phyloP scores from a whole-genome alignment of 371 early-diverging fungal species.

The Cokeromyces recurvatus region DNA sequence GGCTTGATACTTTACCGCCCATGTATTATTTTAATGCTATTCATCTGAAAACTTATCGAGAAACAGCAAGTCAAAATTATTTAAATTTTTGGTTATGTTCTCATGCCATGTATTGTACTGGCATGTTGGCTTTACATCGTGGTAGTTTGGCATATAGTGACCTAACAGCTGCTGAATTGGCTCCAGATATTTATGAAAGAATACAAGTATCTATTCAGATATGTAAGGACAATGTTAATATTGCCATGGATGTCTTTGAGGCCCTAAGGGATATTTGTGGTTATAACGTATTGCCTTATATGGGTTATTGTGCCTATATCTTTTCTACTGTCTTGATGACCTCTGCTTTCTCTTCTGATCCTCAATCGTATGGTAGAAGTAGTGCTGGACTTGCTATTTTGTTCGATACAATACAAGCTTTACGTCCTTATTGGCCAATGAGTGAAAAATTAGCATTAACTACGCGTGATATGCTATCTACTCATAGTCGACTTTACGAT shows the following conservation, averaged over 20 bases:
- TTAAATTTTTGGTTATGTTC: conserved; percentile 36
- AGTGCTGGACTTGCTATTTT: conserved; percentile 23
- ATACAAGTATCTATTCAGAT: conserved; percentile 24
- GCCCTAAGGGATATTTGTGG: conserved; percentile 33
- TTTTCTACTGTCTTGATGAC: conserved; percentile 47
- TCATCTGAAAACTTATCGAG: conserved; percentile 17
- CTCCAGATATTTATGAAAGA: conserved; percentile 12
- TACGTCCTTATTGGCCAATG: conserved; percentile 41
- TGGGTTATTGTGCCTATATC: conserved; percentile 45
- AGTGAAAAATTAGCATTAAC: conserved; percentile 36
- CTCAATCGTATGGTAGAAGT: conserved; percentile 27
- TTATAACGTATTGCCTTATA: conserved; percentile 35
- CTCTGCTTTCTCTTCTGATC: conserved; percentile 33
- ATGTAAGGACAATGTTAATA: conserved; percentile 31
- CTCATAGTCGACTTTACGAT: conserved; percentile 37
- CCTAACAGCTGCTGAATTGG: conserved; percentile 13
- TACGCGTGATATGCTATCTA: conserved; percentile 31
- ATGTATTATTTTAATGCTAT: conserved; percentile 20
- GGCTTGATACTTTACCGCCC: conserved; percentile 29
- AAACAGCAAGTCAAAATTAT: conserved; percentile 28
- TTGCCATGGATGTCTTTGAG: conserved; percentile 32
- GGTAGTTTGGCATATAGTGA: conserved; percentile 43
- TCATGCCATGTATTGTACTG: conserved; percentile 37
- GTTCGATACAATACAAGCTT: conserved; percentile 19
- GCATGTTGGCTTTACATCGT: conserved; percentile 33